phyloP scores from a whole-genome alignment of 768 basidiomycete genomes.

The Plicaturopsis crispa region DNA sequence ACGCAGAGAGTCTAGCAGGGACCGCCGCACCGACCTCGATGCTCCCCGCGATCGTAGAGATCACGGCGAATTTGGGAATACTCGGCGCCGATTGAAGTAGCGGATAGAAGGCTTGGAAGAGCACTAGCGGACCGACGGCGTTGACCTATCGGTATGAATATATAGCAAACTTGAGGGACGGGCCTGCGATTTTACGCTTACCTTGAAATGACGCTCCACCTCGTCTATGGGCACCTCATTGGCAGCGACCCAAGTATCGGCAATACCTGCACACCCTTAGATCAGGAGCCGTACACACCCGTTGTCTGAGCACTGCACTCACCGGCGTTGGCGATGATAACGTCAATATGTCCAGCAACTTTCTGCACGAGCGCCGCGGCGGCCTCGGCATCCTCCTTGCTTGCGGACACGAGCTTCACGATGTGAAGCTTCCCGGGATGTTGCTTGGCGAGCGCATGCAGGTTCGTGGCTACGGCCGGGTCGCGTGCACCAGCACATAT shows the following conservation, averaged over 20 bases:
- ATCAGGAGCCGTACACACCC: too few relatives aligned
- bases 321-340: constrained; percentile 1
- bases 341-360: background rate
- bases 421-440: constrained; percentile 1
- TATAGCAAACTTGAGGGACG: too few relatives aligned
- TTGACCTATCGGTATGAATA: constrained; percentile 1
- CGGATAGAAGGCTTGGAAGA: background rate
- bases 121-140: background rate
- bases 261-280: too few relatives aligned
- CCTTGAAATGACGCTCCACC: too few relatives aligned
- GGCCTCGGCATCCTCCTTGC: constrained; percentile 1
- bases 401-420: background rate
- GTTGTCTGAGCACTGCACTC: too few relatives aligned
- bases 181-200: too few relatives aligned
- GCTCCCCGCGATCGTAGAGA: background rate
- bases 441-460: constrained; percentile 1
- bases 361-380: background rate
- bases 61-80: background rate
- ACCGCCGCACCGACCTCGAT: background rate
- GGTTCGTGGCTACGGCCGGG: background rate
- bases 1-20: background rate
- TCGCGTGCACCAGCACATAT: constrained; percentile 3
- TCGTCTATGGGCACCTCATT: too few relatives aligned
- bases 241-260: too few relatives aligned
- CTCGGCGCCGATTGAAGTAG: background rate